A percentile compares a stretch with the other conserved stretches of the same genome.
Conservation (phyloP, 495 filamentous ascomycete species). For the Penicillium daleae region DNA sequence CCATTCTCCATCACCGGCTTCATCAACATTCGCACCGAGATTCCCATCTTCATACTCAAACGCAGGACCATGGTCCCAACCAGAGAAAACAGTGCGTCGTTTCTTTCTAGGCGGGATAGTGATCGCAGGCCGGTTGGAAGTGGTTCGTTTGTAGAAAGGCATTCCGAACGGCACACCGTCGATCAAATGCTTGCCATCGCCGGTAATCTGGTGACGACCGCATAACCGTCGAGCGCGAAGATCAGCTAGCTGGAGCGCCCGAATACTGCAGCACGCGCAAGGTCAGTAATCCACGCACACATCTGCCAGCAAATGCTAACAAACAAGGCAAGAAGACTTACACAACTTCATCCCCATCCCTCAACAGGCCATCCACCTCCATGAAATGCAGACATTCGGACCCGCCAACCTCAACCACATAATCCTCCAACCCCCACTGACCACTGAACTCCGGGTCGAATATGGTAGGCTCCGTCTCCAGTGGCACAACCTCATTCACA, state of each 20-base stretch:
- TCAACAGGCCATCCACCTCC: slow-evolving; percentile 67
- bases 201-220: slow-evolving; percentile 82
- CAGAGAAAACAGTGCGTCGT: slow-evolving; percentile 51
- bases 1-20: slow-evolving; percentile 47
- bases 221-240: slow-evolving; percentile 72
- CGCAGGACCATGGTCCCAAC: slow-evolving; percentile 34
- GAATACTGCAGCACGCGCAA: slow-evolving; percentile 60
- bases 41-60: slow-evolving; percentile 12
- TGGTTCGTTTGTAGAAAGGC: slow-evolving; percentile 60
- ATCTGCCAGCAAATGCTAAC: not conserved
- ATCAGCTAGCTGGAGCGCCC: slow-evolving; percentile 76
- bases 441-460: slow-evolving; percentile 46
- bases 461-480: slow-evolving; percentile 65
- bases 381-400: slow-evolving; percentile 94
- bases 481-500: slow-evolving; percentile 79
- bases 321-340: slow-evolving; percentile 43
- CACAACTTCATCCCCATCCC: slow-evolving; percentile 85
- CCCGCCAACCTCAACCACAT: slow-evolving; percentile 79
- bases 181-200: slow-evolving; percentile 79
- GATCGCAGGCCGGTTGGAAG: slow-evolving; percentile 64
- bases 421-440: slow-evolving; percentile 90
- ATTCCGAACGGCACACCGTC: slow-evolving; percentile 90
- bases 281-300: not conserved
- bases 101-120: slow-evolving; percentile 80
- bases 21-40: slow-evolving; percentile 18